Conservation (phyloP, 768 basidiomycete species). For the Zangia roseola region DNA sequence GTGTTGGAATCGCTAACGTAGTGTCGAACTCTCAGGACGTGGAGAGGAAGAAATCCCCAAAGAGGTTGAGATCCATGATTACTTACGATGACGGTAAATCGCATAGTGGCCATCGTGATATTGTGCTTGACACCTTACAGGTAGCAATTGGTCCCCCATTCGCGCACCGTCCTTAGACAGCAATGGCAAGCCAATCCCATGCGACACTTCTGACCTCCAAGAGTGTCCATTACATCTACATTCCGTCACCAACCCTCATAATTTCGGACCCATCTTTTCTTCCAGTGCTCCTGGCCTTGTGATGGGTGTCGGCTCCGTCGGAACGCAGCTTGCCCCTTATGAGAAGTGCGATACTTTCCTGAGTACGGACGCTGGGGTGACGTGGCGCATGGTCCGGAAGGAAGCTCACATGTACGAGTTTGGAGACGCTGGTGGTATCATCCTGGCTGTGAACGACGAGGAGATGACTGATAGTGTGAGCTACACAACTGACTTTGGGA, state of each 20-base stretch:
- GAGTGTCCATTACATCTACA: conserved; percentile 86
- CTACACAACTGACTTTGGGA: conserved; percentile 84
- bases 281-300: conserved; percentile 92
- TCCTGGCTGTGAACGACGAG: conserved; percentile 86
- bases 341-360: conserved; percentile 92
- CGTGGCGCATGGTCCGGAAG: conserved; percentile 74
- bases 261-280: conserved; percentile 92
- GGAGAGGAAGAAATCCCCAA: conserved; percentile 63
- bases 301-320: conserved; percentile 95
- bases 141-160: conserved; percentile 77
- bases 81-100: conserved; percentile 86
- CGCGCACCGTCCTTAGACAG: conserved; percentile 55
- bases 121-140: conserved; percentile 17
- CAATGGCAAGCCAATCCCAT: conserved; percentile 60
- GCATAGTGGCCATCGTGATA: not conserved
- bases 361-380: conserved; percentile 83
- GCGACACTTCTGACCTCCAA: conserved; percentile 54
- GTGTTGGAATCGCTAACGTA: conserved; percentile 87
- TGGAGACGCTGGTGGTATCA: conserved; percentile 82
- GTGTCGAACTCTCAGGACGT: conserved; percentile 85
- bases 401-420: conserved; percentile 95
- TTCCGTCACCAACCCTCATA: conserved; percentile 90
- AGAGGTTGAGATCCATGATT: conserved; percentile 73
- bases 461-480: conserved; percentile 61
- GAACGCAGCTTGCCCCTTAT: conserved; percentile 64